Evolutionary conservation across 2,329 filamentous ascomycete genomes (phyloP), one percentile per base, ranked within the genome.

Genomic region (Pseudopithomyces maydicus): DNA sequence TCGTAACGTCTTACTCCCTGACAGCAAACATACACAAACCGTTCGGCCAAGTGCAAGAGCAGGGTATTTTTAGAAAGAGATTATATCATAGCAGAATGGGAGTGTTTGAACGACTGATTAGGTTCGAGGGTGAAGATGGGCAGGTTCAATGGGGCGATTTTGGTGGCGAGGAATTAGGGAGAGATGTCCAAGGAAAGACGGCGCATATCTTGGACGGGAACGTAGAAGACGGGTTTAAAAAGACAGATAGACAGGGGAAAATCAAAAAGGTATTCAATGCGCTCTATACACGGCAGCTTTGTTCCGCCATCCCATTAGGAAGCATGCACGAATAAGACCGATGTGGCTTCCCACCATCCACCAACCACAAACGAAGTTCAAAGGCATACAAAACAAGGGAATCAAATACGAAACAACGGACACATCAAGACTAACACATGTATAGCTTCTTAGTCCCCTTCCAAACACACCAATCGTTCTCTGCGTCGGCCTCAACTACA

Each of bases 401-500:
- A 5, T 8, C 26, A 29, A 5, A 29, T 29, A 36, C 5, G 48
- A 6, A 43, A 6, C 41, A n/a, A 39, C 3, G 7, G 17, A 17
- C 22, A 17, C 35, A 35, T 50, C 15, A 7, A 42, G 8, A 38
- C 35, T 19, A n/a, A 38, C 35, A n/a, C 19, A 2, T 12, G n/a
- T 10, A 20, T 38, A 67, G 68, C 57, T 76, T 12, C 59, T 76
- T 1, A 62, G 57, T 49, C 73, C 73, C 1, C 43, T 76, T 1
- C 63, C 67, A 1, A 56, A 52, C 12, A 68, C 68, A n/a, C 68
- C 68, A 35, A 71, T 73, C 6, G 57, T 75, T 36, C 61, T 70
- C 35, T 74, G 74, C 55, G 67, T 76, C 14, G 74, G 74, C 2
- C 56, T 76, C 19, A 76, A 76, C 54, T 76, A 76, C 63, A 58